Evolutionary conservation across 495 filamentous ascomycete genomes (phyloP), one percentile per base, ranked within the genome.

Genomic region (Tetracladium marchalianum): DNA sequence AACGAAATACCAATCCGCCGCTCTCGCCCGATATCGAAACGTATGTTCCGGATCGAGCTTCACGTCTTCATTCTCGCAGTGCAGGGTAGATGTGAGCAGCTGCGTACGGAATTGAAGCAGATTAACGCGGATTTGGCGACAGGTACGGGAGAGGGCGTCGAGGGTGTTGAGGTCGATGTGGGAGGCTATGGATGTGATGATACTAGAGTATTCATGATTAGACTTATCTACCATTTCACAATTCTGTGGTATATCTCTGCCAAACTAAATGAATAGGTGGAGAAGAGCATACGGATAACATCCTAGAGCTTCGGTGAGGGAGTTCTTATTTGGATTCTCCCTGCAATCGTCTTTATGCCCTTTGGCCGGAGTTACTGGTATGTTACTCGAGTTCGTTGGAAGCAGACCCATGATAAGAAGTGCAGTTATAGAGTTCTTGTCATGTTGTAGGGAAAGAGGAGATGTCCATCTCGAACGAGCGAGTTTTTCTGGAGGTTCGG

Each of bases 121-220:
- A 51, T 81, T 84, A 33, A 66, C 75, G 51, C 81, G 82, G 49
- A 90, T 77, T 55, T 87, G 85, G 22, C 82, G 82, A 62, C 88
- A 93, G 36, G 84, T 87, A 32, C 72, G 70, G 47, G 88, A 84
- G 13, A 95, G 74, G 42, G 76, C 77, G 62, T 94, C 80, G 49
- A 95, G 77, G 12, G 84, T 82, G 62, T 90, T 94, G 12, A 93
- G 75, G 61, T 95, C 89, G 51, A 95, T 72, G 52, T 73, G 69
- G 22, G 76, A 74, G 22, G 83, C 81, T 44, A 95, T 76, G 48
- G 80, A 75, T 50, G 76, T 80, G 62, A 85, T 75, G 52, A 95
- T 81, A 49, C 89, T 93, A 67, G 35, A 50, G n/a, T n/a, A n/a
- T n/a, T n/a, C 36, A 9, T 22, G 10, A 12, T n/a, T n/a, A n/a